Evolutionary conservation across 2,329 filamentous ascomycete species (phyloP), one percentile per base, ranked within the genome.

Genomic region (Aquanectria penicillioides): DNA sequence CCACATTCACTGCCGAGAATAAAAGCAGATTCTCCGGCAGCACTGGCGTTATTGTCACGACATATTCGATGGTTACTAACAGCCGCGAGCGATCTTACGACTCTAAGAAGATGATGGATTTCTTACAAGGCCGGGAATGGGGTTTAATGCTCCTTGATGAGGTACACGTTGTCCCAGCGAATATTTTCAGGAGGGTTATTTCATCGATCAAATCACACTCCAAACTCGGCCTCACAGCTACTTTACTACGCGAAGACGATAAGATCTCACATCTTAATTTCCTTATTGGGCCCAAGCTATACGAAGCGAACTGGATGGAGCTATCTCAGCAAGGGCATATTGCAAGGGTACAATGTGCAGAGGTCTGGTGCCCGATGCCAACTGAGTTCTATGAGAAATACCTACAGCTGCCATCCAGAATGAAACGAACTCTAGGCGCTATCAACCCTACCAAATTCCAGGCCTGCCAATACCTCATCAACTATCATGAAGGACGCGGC

Each of bases 221-320:
- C 13, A 97, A 97, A 74, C 85, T 97, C 6, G 94, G 93, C 10
- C 80, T 97, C 28, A 97, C 94, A 1, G 93, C 93, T 0, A 97
- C 94, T 0, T 79, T 97, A 17, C 86, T 97, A 26, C 86, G 93
- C 78, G 93, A 97, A 75, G 93, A 97, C 71, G 92, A 97, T 80
- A 97, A 97, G 78, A 97, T 97, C 71, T 90, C 90, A 36, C 92
- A 97, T 79, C 78, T 97, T 37, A 97, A 97, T 73, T 97, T 97
- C 73, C 79, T 97, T 54, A 97, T 97, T 67, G 93, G 93, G 0
- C 94, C 93, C 0, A 97, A 97, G 74, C 80, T 97, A 1, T 97
- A 95, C 74, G 94, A 97, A 76, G 93, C 94, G 25, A 97, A 97
- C 73, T 97, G 93, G 94, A 95, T 97, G 87, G 93, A 97, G 74